Conservation (phyloP, 164 flowering plant species). For the Santalum album region DNA sequence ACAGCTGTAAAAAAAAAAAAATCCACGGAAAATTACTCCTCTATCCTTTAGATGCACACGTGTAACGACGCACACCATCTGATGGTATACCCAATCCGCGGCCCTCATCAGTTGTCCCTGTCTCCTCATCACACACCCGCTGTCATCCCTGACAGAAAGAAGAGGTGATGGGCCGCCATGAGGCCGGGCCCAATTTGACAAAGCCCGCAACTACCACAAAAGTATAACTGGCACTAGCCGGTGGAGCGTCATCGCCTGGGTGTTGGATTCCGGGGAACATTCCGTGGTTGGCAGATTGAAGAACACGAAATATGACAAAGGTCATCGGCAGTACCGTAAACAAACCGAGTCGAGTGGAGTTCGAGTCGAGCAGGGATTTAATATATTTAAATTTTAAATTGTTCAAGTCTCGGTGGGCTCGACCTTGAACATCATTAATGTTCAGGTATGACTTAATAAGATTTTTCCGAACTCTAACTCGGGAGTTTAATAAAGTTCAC, state of each 20-base stretch:
- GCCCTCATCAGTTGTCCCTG: slow-evolving; percentile 9
- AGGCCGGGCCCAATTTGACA: slow-evolving; percentile 8
- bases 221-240: neutral
- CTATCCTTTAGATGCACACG: neutral
- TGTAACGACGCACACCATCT: neutral
- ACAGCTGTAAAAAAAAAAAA: neutral
- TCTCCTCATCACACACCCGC: slow-evolving; percentile 11
- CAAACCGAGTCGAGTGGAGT: too few species aligned
- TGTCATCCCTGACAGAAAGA: slow-evolving; percentile 38
- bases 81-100: neutral
- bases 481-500: too few species aligned
- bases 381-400: too few species aligned
- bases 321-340: too few species aligned
- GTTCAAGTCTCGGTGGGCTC: too few species aligned
- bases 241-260: slow-evolving; percentile 8
- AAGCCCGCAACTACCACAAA: neutral
- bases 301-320: too few species aligned
- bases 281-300: slow-evolving; percentile 5
- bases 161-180: slow-evolving; percentile 34
- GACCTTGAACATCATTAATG: too few species aligned
- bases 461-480: too few species aligned
- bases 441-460: too few species aligned
- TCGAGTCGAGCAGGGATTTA: too few species aligned
- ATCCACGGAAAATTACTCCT: neutral
- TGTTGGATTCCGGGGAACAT: slow-evolving; percentile 18